These are phyloP conservation scores for Adansonia grandidieri DNA, from an alignment of 441 rosid genomes.

Conservation along the genomic window DNA sequence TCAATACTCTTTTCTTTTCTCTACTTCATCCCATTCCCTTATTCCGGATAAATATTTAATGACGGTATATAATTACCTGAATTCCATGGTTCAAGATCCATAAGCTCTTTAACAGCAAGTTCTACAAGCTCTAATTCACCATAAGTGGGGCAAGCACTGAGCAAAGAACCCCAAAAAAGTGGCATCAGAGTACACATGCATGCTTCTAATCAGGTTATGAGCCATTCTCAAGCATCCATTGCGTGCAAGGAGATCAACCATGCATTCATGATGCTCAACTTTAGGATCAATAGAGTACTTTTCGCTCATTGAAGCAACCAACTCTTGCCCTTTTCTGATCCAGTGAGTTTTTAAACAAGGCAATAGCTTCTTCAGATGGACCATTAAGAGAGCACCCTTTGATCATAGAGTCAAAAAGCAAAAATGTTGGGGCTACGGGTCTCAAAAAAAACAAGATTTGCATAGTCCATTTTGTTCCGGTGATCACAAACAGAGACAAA, in stretches of 20 bases:
- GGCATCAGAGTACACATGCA: neutral
- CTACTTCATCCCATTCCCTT: neutral
- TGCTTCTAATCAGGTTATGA: neutral
- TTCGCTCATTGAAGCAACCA: no score
- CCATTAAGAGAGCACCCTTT: no score
- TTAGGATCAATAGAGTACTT: neutral
- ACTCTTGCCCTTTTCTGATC: no score
- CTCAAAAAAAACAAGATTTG: no score
- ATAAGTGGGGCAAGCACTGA: neutral
- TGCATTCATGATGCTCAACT: neutral
- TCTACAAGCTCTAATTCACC: no score
- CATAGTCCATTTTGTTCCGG: no score
- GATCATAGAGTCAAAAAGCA: no score
- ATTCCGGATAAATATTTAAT: neutral
- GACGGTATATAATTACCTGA: neutral
- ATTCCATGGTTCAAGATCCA: neutral
- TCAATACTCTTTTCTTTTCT: neutral
- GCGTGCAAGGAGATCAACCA: neutral
- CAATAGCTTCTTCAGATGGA: no score
- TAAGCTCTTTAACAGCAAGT: no score
- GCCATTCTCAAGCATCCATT: neutral
- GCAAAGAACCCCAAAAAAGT: neutral
- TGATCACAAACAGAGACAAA: no score
- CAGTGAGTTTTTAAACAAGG: no score
- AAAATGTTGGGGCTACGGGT: no score